These are phyloP conservation scores for Laguncularia racemosa DNA, from an alignment of 345 rosid genomes.

Conservation along the genomic window DNA sequence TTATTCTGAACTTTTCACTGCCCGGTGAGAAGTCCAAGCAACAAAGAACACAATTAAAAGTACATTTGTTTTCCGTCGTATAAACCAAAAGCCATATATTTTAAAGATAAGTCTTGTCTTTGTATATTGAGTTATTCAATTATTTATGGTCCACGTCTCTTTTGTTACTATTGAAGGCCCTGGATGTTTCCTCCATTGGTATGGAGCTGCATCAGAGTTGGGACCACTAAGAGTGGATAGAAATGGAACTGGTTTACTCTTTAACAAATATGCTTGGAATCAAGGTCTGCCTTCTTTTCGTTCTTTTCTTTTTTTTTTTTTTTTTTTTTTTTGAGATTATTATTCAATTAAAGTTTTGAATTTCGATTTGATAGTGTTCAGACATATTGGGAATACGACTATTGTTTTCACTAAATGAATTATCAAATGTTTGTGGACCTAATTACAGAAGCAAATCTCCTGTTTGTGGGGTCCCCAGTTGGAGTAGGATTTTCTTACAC, in stretches of 20 bases:
- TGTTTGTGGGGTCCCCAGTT: constrained; percentile 59
- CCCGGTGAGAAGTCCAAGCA: no score
- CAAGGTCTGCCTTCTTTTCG: constrained; percentile 26
- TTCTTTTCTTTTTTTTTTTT: no score
- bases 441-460: constrained; percentile 57
- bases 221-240: constrained; percentile 46
- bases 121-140: no score
- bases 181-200: constrained; percentile 63
- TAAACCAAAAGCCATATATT: not conserved
- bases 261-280: constrained; percentile 48
- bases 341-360: no score
- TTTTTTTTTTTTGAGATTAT: not conserved
- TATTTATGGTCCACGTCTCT: no score
- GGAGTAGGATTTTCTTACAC: constrained; percentile 74
- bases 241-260: constrained; percentile 36
- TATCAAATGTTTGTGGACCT: not conserved
- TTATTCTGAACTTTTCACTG: no score
- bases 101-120: not conserved
- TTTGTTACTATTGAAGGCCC: constrained; percentile 28
- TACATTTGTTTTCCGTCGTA: not conserved
- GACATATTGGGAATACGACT: not conserved
- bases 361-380: not conserved
- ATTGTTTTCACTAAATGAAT: not conserved
- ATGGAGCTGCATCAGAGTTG: constrained; percentile 56
- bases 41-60: no score